A percentile compares a stretch with the other conserved stretches of the same genome.
These are phyloP conservation scores for Saururus chinensis DNA, from an alignment of 164 flowering plant species.

Conservation along the genomic window DNA sequence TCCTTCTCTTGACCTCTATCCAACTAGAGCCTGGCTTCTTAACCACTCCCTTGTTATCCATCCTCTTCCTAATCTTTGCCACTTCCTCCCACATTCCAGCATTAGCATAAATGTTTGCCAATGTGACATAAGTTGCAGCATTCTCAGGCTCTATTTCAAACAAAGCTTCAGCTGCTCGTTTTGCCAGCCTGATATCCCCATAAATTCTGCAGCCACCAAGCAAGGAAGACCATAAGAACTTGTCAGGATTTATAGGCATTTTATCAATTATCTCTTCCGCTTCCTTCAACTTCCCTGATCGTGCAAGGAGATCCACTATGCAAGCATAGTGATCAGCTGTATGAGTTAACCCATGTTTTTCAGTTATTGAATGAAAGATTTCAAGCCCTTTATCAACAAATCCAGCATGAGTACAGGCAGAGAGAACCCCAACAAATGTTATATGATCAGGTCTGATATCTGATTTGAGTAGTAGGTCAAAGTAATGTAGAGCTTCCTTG, in stretches of 20 bases:
- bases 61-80: constrained; percentile 15
- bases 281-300: constrained; percentile 21
- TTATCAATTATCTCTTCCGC: constrained; percentile 21
- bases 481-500: constrained; percentile 21
- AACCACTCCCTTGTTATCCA: constrained; percentile 19
- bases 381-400: constrained; percentile 23
- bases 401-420: constrained; percentile 27
- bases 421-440: constrained; percentile 23
- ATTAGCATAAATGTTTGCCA: constrained; percentile 24
- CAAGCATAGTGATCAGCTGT: constrained; percentile 26
- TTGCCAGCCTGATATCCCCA: constrained; percentile 19
- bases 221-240: constrained; percentile 27
- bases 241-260: constrained; percentile 25
- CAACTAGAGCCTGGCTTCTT: constrained; percentile 28
- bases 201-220: constrained; percentile 24
- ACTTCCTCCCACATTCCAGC: constrained; percentile 29
- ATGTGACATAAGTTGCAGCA: constrained; percentile 26
- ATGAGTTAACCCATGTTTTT: constrained; percentile 18
- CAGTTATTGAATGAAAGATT: constrained; percentile 19
- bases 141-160: constrained; percentile 26
- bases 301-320: constrained; percentile 20
- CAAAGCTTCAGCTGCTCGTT: constrained; percentile 22
- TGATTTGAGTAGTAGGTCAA: constrained; percentile 16
- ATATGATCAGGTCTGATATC: constrained; percentile 24
- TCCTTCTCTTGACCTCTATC: constrained; percentile 16